These are phyloP conservation scores for Davidsoniella australis DNA, from an alignment of 2,329 filamentous ascomycete species.

Conservation along the genomic window DNA sequence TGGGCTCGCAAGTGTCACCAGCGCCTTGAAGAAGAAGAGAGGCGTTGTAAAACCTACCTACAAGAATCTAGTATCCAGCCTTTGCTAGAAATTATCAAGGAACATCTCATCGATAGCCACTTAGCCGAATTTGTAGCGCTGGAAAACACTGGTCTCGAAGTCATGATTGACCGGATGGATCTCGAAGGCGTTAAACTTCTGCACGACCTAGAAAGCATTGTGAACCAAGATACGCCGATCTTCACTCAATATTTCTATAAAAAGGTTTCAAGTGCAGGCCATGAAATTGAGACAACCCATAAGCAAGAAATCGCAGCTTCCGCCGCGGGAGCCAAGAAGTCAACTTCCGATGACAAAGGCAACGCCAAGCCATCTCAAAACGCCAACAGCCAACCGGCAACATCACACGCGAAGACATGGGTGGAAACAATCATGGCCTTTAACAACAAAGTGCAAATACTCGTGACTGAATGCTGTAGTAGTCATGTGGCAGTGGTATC, in stretches of 20 bases:
- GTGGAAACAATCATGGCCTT: conserved; percentile 75
- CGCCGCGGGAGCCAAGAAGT: conserved; percentile 18
- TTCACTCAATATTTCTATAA: conserved; percentile 55
- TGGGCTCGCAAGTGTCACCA: conserved; percentile 65
- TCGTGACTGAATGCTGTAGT: conserved; percentile 58
- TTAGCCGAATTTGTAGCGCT: conserved; percentile 69
- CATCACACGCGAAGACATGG: conserved; percentile 80
- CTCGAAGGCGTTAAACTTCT: conserved; percentile 62
- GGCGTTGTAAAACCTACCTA: conserved; percentile 69
- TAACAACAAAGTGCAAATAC: conserved; percentile 75
- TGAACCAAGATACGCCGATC: conserved; percentile 56
- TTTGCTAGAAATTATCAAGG: conserved; percentile 61
- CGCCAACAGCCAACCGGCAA: conserved; percentile 41
- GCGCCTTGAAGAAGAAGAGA: conserved; percentile 63
- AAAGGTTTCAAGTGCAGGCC: conserved; percentile 63
- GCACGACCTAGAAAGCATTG: conserved; percentile 60
- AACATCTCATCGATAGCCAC: conserved; percentile 60
- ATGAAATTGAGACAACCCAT: conserved; percentile 59
- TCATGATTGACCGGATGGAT: conserved; percentile 85
- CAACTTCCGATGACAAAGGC: no score
- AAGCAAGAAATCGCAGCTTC: conserved; percentile 33
- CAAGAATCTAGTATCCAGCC: conserved; percentile 55
- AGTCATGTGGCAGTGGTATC: conserved; percentile 64
- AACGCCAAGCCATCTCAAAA: no score
- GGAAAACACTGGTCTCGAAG: conserved; percentile 65